A percentile compares a stretch with the other conserved stretches of the same genome.
Evolutionary conservation across 768 basidiomycete genomes (phyloP).

Genomic region (Grammothele lineata): DNA sequence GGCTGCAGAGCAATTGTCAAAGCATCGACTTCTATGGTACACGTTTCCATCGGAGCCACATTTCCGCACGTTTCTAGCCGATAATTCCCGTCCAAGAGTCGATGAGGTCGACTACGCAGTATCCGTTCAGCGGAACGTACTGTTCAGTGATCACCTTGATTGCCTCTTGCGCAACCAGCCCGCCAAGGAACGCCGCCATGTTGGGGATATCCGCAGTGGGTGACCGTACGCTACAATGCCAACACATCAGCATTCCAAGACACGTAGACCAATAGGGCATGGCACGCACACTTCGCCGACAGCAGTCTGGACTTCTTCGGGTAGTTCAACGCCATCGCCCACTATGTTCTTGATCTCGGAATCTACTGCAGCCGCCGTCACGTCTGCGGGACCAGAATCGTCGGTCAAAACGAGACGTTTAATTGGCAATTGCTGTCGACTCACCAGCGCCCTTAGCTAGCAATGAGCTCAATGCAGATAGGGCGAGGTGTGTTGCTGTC

Average conservation of each 20-base stretch:
- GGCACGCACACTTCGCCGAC: slow-evolving; percentile 70
- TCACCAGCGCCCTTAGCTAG: slow-evolving; percentile 16
- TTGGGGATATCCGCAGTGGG: slow-evolving; percentile 88
- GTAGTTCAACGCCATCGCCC: slow-evolving; percentile 45
- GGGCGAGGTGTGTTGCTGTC: slow-evolving; percentile 64
- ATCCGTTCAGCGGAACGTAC: slow-evolving; percentile 87
- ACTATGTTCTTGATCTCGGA: slow-evolving; percentile 47
- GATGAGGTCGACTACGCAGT: slow-evolving; percentile 80
- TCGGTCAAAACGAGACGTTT: background rate
- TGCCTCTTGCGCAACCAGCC: slow-evolving; percentile 90
- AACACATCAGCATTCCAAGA: slow-evolving; percentile 7
- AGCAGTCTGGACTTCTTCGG: slow-evolving; percentile 50
- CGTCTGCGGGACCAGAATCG: slow-evolving; percentile 25
- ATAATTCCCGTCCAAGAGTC: slow-evolving; percentile 71
- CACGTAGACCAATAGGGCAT: background rate
- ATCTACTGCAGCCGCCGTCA: slow-evolving; percentile 50
- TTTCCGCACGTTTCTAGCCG: slow-evolving; percentile 9
- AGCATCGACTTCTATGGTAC: slow-evolving; percentile 3
- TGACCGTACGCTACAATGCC: slow-evolving; percentile 65
- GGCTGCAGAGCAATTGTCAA: slow-evolving; percentile 5
- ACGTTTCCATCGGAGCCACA: background rate
- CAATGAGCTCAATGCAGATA: slow-evolving; percentile 53
- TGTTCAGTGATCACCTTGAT: slow-evolving; percentile 98
- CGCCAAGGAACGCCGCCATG: slow-evolving; percentile 89
- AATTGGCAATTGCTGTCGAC: background rate